These are phyloP conservation scores for Albizia julibrissin DNA, from an alignment of 306 rosid genomes.

Conservation along the genomic window DNA sequence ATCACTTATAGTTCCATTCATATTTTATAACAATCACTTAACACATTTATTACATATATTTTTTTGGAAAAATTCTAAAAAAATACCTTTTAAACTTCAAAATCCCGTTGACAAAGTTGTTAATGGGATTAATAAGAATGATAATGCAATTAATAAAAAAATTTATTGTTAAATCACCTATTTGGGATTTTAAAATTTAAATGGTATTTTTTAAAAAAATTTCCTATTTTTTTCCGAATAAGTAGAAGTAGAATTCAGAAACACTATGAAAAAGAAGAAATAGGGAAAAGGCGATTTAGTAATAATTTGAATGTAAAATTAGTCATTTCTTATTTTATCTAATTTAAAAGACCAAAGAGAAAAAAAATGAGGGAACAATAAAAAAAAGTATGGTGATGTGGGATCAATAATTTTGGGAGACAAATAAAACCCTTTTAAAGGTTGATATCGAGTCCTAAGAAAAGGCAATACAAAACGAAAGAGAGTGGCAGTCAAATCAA, in stretches of 20 bases:
- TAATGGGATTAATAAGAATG: too few species aligned
- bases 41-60: background rate
- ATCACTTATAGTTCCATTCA: background rate
- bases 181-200: too few species aligned
- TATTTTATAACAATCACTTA: background rate
- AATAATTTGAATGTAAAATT: background rate
- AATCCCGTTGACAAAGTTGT: too few species aligned
- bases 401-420: background rate
- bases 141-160: too few species aligned
- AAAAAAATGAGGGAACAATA: background rate
- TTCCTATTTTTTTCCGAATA: background rate
- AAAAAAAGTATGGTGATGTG: background rate
- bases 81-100: too few species aligned
- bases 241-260: background rate
- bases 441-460: background rate
- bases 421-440: background rate
- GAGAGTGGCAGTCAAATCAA: background rate
- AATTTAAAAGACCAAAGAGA: background rate
- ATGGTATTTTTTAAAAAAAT: too few species aligned
- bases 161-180: too few species aligned
- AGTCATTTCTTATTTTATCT: background rate
- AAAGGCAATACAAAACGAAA: background rate
- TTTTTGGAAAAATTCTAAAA: too few species aligned
- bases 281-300: background rate
- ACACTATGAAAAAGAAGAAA: background rate